phyloP scores from a whole-genome alignment of 2,329 filamentous ascomycete genomes.

The Diaporthe citri region DNA sequence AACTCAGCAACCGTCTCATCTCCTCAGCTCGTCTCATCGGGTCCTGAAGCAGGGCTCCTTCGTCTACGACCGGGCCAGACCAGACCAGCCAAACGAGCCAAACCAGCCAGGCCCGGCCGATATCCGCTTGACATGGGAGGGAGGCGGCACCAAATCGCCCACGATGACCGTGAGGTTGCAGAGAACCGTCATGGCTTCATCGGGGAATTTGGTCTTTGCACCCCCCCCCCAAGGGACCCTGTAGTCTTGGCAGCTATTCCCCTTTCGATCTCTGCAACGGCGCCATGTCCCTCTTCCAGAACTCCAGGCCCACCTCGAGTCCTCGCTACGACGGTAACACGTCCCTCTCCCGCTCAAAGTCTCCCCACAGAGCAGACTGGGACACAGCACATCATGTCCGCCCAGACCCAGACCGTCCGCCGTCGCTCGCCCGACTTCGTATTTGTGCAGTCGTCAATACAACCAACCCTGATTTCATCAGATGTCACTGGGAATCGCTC shows the following conservation, averaged over 20 bases:
- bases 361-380: background rate
- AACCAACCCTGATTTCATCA: background rate
- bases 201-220: conserved; percentile 17
- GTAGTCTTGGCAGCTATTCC: conserved; percentile 29
- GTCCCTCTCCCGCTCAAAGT: background rate
- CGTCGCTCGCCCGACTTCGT: conserved; percentile 16
- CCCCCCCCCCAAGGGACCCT: background rate
- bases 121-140: background rate
- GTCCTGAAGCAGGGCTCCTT: background rate
- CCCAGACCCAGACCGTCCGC: background rate
- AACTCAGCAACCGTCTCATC: background rate
- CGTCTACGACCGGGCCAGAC: background rate
- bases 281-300: conserved; percentile 30
- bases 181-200: background rate
- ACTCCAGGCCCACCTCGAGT: conserved; percentile 1
- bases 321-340: conserved; percentile 3
- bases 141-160: background rate
- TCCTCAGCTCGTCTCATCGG: background rate
- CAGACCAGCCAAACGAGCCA: background rate
- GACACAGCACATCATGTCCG: conserved; percentile 7
- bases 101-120: conserved; percentile 2
- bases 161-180: conserved; percentile 14
- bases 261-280: conserved; percentile 28
- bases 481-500: background rate
- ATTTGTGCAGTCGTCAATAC: conserved; percentile 14